Percentiles rank a stretch among this genome's conserved stretches.
Evolutionary conservation across 2,329 filamentous ascomycete species (phyloP).

Genomic region (Calonectria ilicicola): DNA sequence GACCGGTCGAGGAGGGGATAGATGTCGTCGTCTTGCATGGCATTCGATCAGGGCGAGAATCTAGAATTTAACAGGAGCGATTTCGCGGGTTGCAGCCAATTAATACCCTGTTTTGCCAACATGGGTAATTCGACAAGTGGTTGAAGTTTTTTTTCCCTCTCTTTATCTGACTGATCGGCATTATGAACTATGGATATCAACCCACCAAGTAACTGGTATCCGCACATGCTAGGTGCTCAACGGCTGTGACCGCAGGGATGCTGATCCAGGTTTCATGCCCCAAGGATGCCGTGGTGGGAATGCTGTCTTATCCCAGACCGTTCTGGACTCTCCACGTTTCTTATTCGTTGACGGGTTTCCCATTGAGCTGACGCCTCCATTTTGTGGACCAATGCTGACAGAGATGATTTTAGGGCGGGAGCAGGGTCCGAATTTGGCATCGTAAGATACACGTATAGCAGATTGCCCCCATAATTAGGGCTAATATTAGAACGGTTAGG

Average conservation of each 20-base stretch:
- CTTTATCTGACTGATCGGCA: background rate
- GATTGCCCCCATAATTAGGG: background rate
- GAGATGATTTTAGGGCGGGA: background rate
- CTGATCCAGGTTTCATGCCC: background rate
- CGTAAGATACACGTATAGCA: background rate
- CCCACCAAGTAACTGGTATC: background rate
- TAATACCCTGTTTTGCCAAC: background rate
- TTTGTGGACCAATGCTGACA: background rate
- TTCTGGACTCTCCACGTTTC: background rate
- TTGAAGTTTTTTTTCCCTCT: background rate
- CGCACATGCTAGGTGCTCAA: background rate
- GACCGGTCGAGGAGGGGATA: background rate
- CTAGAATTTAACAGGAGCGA: background rate
- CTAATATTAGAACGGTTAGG: background rate
- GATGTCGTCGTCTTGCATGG: background rate
- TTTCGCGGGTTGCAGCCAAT: background rate
- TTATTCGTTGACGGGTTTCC: background rate
- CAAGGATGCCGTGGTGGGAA: background rate
- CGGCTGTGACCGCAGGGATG: background rate
- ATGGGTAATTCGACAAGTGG: background rate
- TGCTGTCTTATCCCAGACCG: background rate
- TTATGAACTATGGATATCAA: background rate
- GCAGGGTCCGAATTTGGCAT: background rate
- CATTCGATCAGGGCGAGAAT: background rate
- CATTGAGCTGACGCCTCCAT: background rate